These are phyloP conservation scores for Vitis hybrid DNA, from an alignment of 177 flowering plant genomes.

Conservation along the genomic window DNA sequence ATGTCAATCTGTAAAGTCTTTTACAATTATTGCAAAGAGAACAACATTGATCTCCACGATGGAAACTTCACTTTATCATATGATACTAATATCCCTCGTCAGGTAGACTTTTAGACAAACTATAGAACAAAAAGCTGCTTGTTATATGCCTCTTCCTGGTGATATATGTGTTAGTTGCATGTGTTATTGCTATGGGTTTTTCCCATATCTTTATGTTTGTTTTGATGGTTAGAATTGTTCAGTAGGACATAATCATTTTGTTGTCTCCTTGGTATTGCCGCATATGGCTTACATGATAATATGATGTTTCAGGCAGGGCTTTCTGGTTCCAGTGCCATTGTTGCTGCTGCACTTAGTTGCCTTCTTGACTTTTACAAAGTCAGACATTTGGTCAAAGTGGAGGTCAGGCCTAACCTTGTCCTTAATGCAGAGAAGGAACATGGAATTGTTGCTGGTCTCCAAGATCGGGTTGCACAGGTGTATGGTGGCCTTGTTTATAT, in stretches of 20 bases:
- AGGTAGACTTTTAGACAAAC: conserved; percentile 44
- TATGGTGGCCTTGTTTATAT: conserved; percentile 97
- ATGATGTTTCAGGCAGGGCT: conserved; percentile 80
- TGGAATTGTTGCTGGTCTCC: conserved; percentile 98
- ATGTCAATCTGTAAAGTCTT: conserved; percentile 91
- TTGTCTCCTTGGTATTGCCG: neutral
- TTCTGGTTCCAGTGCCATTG: conserved; percentile 99
- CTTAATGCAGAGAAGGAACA: conserved; percentile 89
- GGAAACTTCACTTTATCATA: conserved; percentile 78
- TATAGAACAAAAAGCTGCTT: neutral
- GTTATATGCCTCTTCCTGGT: neutral
- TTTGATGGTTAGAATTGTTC: neutral
- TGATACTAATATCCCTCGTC: conserved; percentile 96
- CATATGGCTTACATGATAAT: conserved; percentile 6
- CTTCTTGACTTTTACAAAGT: conserved; percentile 88
- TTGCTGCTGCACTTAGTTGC: conserved; percentile 87
- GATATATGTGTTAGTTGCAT: neutral
- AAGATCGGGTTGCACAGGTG: conserved; percentile 96
- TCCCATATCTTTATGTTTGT: neutral
- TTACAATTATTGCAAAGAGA: conserved; percentile 60
- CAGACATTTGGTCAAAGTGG: conserved; percentile 76
- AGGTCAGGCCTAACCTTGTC: conserved; percentile 82
- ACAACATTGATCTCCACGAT: conserved; percentile 48
- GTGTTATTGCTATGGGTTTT: neutral
- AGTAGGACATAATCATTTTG: neutral